Conservation (phyloP, 129 eudicot genomes). For the Flaveria bidentis region DNA sequence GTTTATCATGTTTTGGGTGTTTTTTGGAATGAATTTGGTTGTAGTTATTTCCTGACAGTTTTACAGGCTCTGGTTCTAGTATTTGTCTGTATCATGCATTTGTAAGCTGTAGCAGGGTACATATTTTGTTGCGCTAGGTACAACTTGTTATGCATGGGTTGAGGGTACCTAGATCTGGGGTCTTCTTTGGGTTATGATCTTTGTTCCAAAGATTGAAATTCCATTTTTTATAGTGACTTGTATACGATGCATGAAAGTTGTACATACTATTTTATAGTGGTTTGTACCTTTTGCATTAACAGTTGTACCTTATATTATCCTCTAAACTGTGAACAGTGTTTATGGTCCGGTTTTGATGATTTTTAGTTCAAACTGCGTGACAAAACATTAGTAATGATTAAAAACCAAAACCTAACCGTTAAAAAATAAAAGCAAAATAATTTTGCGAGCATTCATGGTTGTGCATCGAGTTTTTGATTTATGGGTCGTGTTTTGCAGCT, state of each 20-base stretch:
- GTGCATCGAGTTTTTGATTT: background rate
- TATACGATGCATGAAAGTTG: conserved; percentile 11
- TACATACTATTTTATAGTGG: background rate
- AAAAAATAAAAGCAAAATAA: too few species aligned
- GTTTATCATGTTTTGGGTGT: background rate
- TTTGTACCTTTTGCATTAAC: conserved; percentile 10
- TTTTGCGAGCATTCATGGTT: too few species aligned
- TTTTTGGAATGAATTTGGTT: conserved; percentile 24
- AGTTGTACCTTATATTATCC: background rate
- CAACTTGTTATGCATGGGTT: conserved; percentile 30
- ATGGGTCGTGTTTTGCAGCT: conserved; percentile 28
- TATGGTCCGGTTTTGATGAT: too few species aligned
- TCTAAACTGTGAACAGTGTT: background rate
- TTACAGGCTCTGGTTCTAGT: conserved; percentile 25
- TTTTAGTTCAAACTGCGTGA: too few species aligned
- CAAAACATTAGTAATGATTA: too few species aligned
- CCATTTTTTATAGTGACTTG: background rate
- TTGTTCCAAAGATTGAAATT: background rate
- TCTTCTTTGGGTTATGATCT: conserved; percentile 8
- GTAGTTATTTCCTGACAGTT: conserved; percentile 24
- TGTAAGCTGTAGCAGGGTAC: conserved; percentile 3
- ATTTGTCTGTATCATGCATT: conserved; percentile 11
- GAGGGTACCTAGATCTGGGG: conserved; percentile 24
- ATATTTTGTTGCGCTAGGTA: conserved; percentile 29
- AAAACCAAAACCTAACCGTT: too few species aligned